phyloP scores from a whole-genome alignment of 2,329 filamentous ascomycete species.

The Geosmithia flava region DNA sequence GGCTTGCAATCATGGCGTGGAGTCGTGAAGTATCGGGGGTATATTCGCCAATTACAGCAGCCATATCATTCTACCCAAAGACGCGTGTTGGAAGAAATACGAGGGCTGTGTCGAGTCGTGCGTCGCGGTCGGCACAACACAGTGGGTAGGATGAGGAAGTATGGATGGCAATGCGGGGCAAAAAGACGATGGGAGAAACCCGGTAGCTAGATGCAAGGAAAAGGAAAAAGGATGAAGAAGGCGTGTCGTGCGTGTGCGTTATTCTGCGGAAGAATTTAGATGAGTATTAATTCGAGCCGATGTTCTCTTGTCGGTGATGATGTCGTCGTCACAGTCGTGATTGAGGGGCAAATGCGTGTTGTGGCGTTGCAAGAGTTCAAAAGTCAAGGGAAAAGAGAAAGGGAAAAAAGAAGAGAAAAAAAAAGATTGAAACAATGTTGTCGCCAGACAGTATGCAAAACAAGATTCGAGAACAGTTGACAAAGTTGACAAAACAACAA shows the following conservation, averaged over 20 bases:
- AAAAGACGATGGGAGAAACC: not conserved
- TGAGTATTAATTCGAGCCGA: not conserved
- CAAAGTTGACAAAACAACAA: not conserved
- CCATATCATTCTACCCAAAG: slow-evolving; percentile 46
- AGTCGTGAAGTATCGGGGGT: slow-evolving; percentile 60
- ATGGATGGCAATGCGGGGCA: not conserved
- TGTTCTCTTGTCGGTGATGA: not conserved
- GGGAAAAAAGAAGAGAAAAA: not conserved
- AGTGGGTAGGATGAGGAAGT: not conserved
- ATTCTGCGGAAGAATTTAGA: not conserved
- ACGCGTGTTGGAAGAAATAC: not conserved
- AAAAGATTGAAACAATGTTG: not conserved
- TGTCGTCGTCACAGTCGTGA: not conserved
- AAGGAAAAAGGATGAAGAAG: too few relatives aligned
- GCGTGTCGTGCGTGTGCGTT: not conserved
- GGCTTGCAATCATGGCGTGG: slow-evolving; percentile 53
- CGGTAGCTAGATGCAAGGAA: not conserved
- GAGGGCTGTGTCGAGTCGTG: not conserved
- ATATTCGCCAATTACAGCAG: slow-evolving; percentile 57
- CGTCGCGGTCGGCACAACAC: not conserved
- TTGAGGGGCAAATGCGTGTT: not conserved
- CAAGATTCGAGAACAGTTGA: not conserved
- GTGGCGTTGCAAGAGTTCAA: not conserved
- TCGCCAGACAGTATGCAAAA: not conserved
- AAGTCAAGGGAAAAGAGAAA: not conserved